These are phyloP conservation scores for Eucalyptus victrix DNA, from an alignment of 345 rosid genomes.

Conservation along the genomic window DNA sequence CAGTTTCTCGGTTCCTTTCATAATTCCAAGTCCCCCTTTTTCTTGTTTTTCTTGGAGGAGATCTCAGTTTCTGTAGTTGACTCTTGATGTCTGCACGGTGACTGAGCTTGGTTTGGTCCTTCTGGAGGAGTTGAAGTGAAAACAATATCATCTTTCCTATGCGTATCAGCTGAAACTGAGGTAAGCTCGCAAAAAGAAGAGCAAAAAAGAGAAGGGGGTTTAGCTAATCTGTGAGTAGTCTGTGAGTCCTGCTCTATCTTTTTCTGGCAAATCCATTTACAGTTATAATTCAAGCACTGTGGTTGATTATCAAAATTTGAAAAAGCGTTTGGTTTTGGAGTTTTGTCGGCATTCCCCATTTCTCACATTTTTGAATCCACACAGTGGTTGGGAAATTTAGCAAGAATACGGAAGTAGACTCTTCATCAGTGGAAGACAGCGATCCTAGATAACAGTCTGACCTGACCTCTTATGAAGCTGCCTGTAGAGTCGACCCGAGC, in stretches of 20 bases:
- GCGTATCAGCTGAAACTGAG: not conserved
- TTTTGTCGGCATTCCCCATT: not conserved
- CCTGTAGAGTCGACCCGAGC: conserved; percentile 54
- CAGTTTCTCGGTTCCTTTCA: not conserved
- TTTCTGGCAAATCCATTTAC: not conserved
- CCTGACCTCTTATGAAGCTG: conserved; percentile 49
- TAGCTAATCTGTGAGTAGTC: not conserved
- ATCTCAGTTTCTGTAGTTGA: not conserved
- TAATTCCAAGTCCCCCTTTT: not conserved
- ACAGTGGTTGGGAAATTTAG: not conserved
- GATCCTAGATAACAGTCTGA: conserved; percentile 18
- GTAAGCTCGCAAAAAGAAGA: not conserved
- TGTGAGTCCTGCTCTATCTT: not conserved
- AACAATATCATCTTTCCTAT: not conserved
- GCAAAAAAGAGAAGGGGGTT: not conserved
- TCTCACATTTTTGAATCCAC: not conserved
- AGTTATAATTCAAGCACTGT: not conserved
- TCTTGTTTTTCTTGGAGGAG: not conserved
- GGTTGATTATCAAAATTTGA: not conserved
- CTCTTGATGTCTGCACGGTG: not conserved
- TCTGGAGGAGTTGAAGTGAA: not conserved
- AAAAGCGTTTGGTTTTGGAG: not conserved
- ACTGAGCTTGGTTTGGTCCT: not conserved
- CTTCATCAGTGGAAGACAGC: not conserved
- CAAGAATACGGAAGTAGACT: not conserved